phyloP scores from a whole-genome alignment of 2,329 filamentous ascomycete genomes.

The Colletotrichum sp. region DNA sequence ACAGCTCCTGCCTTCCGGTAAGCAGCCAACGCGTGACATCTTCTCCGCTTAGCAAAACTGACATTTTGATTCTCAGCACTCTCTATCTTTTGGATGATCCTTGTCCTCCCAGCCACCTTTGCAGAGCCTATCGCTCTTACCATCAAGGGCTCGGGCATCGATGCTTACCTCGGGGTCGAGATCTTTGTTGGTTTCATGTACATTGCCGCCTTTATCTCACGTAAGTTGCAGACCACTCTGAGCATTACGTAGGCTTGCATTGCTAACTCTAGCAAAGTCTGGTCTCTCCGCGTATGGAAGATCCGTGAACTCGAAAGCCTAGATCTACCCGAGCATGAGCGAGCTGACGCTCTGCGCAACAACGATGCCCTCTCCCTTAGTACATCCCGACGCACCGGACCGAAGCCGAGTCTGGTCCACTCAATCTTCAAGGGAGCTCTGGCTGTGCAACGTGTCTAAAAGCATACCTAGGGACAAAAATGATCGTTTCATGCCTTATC shows the following conservation, averaged over 20 bases:
- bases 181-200: conserved; percentile 69
- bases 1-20: conserved; percentile 67
- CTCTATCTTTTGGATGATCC: conserved; percentile 73
- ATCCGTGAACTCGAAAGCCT: conserved; percentile 14
- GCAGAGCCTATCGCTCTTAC: conserved; percentile 68
- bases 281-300: conserved; percentile 23
- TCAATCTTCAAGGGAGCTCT: neutral
- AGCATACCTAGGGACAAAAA: neutral
- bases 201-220: conserved; percentile 55
- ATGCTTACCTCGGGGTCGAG: conserved; percentile 58
- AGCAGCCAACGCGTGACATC: neutral
- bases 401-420: neutral
- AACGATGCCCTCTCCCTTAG: neutral
- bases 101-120: conserved; percentile 75
- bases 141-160: conserved; percentile 47
- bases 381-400: neutral
- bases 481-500: neutral
- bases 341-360: neutral
- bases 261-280: conserved; percentile 2
- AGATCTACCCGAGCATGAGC: neutral
- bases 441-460: neutral
- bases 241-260: rapidly evolving
- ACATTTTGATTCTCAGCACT: conserved; percentile 43
- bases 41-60: neutral
- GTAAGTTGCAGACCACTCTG: conserved; percentile 27